Base-by-base conservation (phyloP, 2,329 filamentous ascomycete species). In the Ceratocystiopsis sp. region DNA sequence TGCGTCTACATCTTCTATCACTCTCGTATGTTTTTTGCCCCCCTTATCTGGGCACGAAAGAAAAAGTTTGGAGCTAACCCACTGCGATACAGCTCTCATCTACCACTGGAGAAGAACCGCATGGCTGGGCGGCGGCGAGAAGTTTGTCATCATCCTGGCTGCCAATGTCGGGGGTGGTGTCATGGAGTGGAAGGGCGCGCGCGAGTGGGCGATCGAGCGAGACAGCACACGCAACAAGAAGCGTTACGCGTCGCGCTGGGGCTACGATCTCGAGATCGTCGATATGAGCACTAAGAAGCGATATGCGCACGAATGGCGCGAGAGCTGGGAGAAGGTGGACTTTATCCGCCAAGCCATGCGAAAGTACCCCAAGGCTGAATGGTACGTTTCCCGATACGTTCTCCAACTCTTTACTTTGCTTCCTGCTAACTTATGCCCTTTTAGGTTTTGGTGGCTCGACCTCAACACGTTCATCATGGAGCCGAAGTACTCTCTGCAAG, bases 391-490 rank as follows among this genome's bases (percentile, higher is more conserved):
- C 16, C 16, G 9, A 16, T 14, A 10, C 14, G 38, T 12, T 34
- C 2, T 11, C n/a, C 19, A 14, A 8, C 3, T 14, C 21, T 32
- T 8, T 33, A 15, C 1, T 16, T 14, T 29, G 10, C 17, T 19
- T 40, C 41, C 21, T 12, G 37, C 34, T 57, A 48, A 57, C 51
- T 25, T 14, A n/a, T 25, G 2, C 10, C 25, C 25, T 29, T 37
- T n/a, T 57, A 94, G 87, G 87, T 91, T 98, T 55, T 98, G 91
- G 91, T 98, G 91, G 89, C 70, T 98, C 45, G 91, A 98, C 60
- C 74, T 96, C 35, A 93, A 94, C 64, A 98, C 91, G 3, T 93
- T 89, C 62, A 80, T 98, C 59, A 98, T 98, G 91, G 91, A 98
- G 58, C 85, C 86, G 4, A 79, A 76, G 17, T 84, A 86, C 60